Percentiles rank a stretch among this genome's conserved stretches.
Evolutionary conservation across 1,284 basidiomycete genomes (phyloP).

Genomic region (Ceratobasidium sp.): DNA sequence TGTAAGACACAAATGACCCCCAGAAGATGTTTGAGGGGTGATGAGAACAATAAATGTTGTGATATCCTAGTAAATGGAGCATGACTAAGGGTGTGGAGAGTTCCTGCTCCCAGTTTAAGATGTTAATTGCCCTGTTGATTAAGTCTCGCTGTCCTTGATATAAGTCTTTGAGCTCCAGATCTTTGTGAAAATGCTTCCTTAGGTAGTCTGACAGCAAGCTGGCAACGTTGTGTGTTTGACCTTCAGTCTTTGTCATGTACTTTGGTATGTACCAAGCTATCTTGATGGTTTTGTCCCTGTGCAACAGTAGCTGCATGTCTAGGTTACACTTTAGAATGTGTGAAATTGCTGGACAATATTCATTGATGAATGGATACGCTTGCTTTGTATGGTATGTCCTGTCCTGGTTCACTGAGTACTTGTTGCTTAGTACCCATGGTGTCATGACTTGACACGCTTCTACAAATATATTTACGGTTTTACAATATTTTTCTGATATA

Average conservation of each 20-base stretch:
- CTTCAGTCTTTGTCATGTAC: constrained; percentile 54
- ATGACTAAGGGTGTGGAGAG: constrained; percentile 28
- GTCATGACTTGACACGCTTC: too few relatives aligned
- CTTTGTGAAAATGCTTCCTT: neutral
- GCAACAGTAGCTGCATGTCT: constrained; percentile 55
- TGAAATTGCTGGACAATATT: constrained; percentile 54
- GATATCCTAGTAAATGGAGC: constrained; percentile 29
- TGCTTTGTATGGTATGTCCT: constrained; percentile 35
- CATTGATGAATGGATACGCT: constrained; percentile 54
- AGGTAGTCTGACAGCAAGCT: constrained; percentile 36
- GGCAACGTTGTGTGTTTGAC: constrained; percentile 51
- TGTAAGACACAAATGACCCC: constrained; percentile 20
- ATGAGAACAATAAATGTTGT: constrained; percentile 1
- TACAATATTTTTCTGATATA: too few relatives aligned
- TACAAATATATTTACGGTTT: too few relatives aligned
- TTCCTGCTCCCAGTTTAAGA: constrained; percentile 43
- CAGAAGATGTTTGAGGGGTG: constrained; percentile 1
- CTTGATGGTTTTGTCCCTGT: constrained; percentile 18
- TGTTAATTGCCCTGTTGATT: constrained; percentile 40
- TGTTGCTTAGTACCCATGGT: constrained; percentile 26
- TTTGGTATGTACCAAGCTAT: constrained; percentile 41
- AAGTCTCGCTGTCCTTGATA: constrained; percentile 4
- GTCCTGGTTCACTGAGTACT: constrained; percentile 51
- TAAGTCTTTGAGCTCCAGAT: neutral
- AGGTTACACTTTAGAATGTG: constrained; percentile 56